Evolutionary conservation across 75 land plant genomes (phyloP).

Genomic region (Pinus tabuliformis): DNA sequence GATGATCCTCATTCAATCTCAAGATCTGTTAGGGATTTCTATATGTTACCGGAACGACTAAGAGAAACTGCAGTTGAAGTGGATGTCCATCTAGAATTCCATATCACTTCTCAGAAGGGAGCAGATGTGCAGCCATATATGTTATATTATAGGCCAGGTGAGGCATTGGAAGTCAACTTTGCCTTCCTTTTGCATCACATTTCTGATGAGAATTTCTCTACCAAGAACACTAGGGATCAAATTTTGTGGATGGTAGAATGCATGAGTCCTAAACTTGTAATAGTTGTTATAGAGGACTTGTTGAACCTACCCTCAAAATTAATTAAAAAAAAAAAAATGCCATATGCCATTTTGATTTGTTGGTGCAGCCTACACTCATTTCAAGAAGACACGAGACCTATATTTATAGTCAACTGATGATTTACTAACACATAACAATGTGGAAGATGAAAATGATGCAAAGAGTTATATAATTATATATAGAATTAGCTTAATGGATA

Average conservation of each 20-base stretch:
- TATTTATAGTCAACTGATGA: too few relatives aligned
- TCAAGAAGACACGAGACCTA: too few relatives aligned
- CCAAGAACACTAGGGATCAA: constrained; percentile 21
- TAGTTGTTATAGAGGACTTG: constrained; percentile 5
- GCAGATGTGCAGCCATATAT: constrained; percentile 14
- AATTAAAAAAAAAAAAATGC: too few relatives aligned
- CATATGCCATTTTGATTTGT: too few relatives aligned
- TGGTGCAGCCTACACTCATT: too few relatives aligned
- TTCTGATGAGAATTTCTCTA: constrained; percentile 36
- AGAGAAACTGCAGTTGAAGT: constrained; percentile 19
- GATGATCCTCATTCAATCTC: constrained; percentile 19
- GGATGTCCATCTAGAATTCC: constrained; percentile 31
- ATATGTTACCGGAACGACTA: constrained; percentile 29
- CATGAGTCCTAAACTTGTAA: constrained; percentile 23
- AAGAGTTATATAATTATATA: too few relatives aligned
- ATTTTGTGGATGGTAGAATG: constrained; percentile 25
- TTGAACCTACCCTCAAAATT: too few relatives aligned
- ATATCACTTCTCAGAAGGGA: constrained; percentile 12
- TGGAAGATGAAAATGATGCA: too few relatives aligned
- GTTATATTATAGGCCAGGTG: constrained; percentile 38
- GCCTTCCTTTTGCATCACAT: constrained; percentile 30
- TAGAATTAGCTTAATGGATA: too few relatives aligned
- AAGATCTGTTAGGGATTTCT: constrained; percentile 1
- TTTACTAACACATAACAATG: too few relatives aligned
- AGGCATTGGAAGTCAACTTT: constrained; percentile 31